Conservation (phyloP, 2,329 filamentous ascomycete species). For the Incumbomyces delicatus region DNA sequence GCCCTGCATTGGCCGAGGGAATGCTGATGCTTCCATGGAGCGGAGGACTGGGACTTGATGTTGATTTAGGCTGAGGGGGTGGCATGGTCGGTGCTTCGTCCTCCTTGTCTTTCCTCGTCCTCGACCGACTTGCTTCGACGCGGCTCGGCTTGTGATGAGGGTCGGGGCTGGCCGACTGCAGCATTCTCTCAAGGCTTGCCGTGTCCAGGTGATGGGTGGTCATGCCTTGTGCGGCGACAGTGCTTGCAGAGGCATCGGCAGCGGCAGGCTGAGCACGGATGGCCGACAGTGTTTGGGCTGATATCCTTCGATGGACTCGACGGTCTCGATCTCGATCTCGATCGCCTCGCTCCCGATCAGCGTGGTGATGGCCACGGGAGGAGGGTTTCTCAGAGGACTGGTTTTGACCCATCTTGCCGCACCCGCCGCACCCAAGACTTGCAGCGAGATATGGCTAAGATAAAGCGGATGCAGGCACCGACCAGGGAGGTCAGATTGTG, state of each 20-base stretch:
- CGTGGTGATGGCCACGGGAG: slow-evolving; percentile 13
- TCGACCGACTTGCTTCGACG: slow-evolving; percentile 12
- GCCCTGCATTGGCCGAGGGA: slow-evolving; percentile 17
- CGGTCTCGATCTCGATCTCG: slow-evolving; percentile 22
- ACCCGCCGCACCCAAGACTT: neutral
- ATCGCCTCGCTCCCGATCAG: slow-evolving; percentile 11
- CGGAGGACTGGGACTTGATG: slow-evolving; percentile 29
- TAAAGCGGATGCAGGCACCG: neutral
- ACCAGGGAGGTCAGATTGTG: neutral
- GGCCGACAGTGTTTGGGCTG: slow-evolving; percentile 31
- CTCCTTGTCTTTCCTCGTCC: slow-evolving; percentile 21
- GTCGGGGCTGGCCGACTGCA: slow-evolving; percentile 31
- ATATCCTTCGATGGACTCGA: slow-evolving; percentile 32
- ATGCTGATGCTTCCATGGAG: slow-evolving; percentile 10
- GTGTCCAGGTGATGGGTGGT: slow-evolving; percentile 25
- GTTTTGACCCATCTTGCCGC: slow-evolving; percentile 19
- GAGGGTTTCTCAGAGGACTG: slow-evolving; percentile 19
- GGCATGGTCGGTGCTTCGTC: slow-evolving; percentile 11
- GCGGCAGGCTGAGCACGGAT: slow-evolving; percentile 32
- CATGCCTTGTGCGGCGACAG: slow-evolving; percentile 30
- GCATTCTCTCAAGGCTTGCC: slow-evolving; percentile 30
- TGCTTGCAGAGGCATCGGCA: slow-evolving; percentile 34
- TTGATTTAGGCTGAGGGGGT: slow-evolving; percentile 18
- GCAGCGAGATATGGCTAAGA: neutral
- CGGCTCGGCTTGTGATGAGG: slow-evolving; percentile 15